These are phyloP conservation scores for Dothidotthia symphoricarpi DNA, from an alignment of 2,329 filamentous ascomycete genomes.

Conservation along the genomic window DNA sequence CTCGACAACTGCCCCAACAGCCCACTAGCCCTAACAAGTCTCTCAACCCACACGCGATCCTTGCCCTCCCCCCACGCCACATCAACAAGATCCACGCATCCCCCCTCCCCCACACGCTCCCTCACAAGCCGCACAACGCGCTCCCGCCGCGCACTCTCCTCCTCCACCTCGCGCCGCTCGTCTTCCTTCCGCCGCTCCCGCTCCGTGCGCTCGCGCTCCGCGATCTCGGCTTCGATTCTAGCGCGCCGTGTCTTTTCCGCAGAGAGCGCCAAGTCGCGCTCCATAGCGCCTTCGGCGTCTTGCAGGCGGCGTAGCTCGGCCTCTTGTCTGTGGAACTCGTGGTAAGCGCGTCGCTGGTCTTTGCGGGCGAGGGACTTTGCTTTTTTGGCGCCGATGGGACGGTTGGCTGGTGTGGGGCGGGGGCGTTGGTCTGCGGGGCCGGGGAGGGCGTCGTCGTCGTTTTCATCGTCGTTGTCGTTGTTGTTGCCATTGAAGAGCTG, in stretches of 20 bases:
- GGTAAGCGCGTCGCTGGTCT: constrained; percentile 47
- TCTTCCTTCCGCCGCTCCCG: constrained; percentile 41
- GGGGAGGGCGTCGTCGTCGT: constrained; percentile 17
- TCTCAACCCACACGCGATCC: constrained; percentile 46
- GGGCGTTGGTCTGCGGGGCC: constrained; percentile 38
- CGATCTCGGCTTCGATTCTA: constrained; percentile 45
- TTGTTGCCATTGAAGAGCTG: not conserved
- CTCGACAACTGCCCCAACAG: constrained; percentile 33
- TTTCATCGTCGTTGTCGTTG: constrained; percentile 9
- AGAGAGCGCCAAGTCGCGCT: constrained; percentile 46
- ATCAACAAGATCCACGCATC: constrained; percentile 39
- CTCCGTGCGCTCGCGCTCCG: constrained; percentile 43
- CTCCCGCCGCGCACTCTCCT: constrained; percentile 32
- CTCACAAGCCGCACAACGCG: constrained; percentile 34
- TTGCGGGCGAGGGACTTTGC: constrained; percentile 49
- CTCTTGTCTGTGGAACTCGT: constrained; percentile 52
- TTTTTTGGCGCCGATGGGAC: constrained; percentile 50
- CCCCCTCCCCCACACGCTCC: constrained; percentile 17
- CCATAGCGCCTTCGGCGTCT: constrained; percentile 46
- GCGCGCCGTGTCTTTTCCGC: constrained; percentile 44
- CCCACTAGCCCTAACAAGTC: constrained; percentile 44
- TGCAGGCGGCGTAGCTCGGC: constrained; percentile 47
- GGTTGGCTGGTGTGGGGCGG: constrained; percentile 29
- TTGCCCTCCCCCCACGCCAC: constrained; percentile 45
- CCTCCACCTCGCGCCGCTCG: constrained; percentile 40